Base-by-base conservation (phyloP, 192 early-diverging fungal species). In the Gigaspora rosea region DNA sequence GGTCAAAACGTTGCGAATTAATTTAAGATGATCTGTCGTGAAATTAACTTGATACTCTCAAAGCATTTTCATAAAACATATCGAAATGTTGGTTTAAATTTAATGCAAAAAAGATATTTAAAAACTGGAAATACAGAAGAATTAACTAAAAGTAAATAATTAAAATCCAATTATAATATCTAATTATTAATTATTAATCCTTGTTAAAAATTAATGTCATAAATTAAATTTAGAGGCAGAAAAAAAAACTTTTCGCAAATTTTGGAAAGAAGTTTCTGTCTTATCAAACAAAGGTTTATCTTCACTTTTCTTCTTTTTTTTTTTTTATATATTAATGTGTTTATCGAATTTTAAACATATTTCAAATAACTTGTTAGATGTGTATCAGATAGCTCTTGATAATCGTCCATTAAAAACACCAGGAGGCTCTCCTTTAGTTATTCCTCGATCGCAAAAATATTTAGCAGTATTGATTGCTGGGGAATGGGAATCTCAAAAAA, bases 401-500 rank as follows among this genome's bases (percentile, higher is more conserved):
- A 84, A 87, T n/a, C 88, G 95, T 9, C 77, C 85, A 18, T 84
- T 98, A 62, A 93, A 94, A 83, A 95, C 94, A 0, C 97, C 97
- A 8, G 88, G 86, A 50, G 94, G 94, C 52, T 83, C 87, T 56
- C 86, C 82, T 41, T 72, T 98, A 52, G 80, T 77, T 8, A 83
- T 99, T 33, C 83, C 89, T 9, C 64, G 56, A 18, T 71, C 86
- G 0, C 89, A 92, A 70, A 81, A 77, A 41, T 71, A 84, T n/a
- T 76, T 99, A 47, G 97, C 94, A n/a, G 76, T 89, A 51, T 84
- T 97, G 75, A 86, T 95, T 48, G 95, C 94, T 9, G 95, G 87
- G 11, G 97, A 99, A 82, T 99, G 97, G 97, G 95, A 99, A 81
- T 85, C 91, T 71, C 95, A 96, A 82, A 90, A 88, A 48, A 85